A percentile compares a stretch with the other conserved stretches of the same genome.
These are phyloP conservation scores for Verticillium nonalfalfae DNA, from an alignment of 2,329 filamentous ascomycete genomes.

Conservation along the genomic window DNA sequence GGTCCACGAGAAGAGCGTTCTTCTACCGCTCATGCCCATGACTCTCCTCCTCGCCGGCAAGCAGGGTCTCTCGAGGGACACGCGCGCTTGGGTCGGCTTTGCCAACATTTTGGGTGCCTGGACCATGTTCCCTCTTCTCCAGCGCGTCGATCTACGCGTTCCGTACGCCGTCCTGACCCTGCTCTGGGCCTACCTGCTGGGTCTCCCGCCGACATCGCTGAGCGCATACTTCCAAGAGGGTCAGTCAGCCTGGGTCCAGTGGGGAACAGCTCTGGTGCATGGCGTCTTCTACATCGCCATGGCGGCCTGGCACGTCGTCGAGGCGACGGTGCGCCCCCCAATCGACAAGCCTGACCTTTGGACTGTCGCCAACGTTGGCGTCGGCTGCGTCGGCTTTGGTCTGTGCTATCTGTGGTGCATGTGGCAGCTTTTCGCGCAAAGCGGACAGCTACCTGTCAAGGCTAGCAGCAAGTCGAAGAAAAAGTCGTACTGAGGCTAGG, in stretches of 20 bases:
- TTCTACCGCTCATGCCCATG: slow-evolving; percentile 90
- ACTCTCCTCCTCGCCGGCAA: slow-evolving; percentile 76
- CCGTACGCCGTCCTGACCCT: slow-evolving; percentile 82
- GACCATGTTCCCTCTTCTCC: slow-evolving; percentile 90
- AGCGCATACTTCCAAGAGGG: slow-evolving; percentile 57
- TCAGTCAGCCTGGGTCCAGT: slow-evolving; percentile 37
- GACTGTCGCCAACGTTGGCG: slow-evolving; percentile 83
- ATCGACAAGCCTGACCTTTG: slow-evolving; percentile 82
- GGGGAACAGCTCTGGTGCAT: slow-evolving; percentile 65
- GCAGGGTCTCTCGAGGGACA: slow-evolving; percentile 68
- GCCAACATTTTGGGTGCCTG: slow-evolving; percentile 84
- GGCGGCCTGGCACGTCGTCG: slow-evolving; percentile 73
- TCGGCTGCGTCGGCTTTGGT: slow-evolving; percentile 79
- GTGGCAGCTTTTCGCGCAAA: slow-evolving; percentile 58
- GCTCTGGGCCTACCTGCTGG: slow-evolving; percentile 87
- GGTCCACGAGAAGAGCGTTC: slow-evolving; percentile 95
- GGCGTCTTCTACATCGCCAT: slow-evolving; percentile 70
- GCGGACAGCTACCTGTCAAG: slow-evolving; percentile 36
- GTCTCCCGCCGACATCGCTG: slow-evolving; percentile 72
- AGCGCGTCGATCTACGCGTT: slow-evolving; percentile 74
- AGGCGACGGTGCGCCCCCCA: slow-evolving; percentile 64
- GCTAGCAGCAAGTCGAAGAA: slow-evolving; percentile 5
- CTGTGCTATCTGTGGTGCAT: slow-evolving; percentile 91
- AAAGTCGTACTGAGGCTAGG: background rate
- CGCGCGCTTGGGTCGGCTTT: slow-evolving; percentile 89